phyloP scores from a whole-genome alignment of 768 basidiomycete genomes.

The Cystofilobasidium capitatum region DNA sequence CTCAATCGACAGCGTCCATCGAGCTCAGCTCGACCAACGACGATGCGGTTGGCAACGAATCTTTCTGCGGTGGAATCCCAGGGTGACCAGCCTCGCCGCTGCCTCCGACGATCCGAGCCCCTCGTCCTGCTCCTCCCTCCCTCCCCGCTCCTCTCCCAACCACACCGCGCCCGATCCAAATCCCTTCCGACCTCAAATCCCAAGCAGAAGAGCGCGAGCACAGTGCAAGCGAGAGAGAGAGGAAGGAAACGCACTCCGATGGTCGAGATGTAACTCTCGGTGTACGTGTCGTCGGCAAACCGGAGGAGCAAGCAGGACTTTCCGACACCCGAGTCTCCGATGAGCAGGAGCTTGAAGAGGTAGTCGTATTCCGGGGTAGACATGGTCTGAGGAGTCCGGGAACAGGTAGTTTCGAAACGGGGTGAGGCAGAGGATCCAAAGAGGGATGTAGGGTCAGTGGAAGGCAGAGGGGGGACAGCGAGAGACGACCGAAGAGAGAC shows the following conservation, averaged over 20 bases:
- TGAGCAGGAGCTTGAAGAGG: slow-evolving; percentile 90
- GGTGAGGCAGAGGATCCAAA: background rate
- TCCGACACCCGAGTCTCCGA: slow-evolving; percentile 58
- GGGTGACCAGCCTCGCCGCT: background rate
- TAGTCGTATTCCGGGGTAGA: slow-evolving; percentile 92
- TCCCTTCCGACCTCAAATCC: background rate
- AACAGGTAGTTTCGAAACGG: background rate
- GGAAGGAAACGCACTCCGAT: slow-evolving; percentile 22
- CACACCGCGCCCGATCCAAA: background rate
- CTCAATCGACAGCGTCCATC: background rate
- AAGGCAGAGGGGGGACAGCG: too few species aligned
- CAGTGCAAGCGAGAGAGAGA: too few species aligned
- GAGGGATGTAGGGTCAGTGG: background rate
- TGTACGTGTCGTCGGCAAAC: slow-evolving; percentile 28
- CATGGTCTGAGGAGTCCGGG: slow-evolving; percentile 43
- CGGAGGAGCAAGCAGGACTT: slow-evolving; percentile 27
- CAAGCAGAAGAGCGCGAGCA: background rate
- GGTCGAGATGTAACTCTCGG: slow-evolving; percentile 27
- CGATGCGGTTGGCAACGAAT: background rate
- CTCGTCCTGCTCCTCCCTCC: background rate
- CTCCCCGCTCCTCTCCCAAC: background rate
- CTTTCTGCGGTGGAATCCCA: too few species aligned
- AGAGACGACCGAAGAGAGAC: too few species aligned
- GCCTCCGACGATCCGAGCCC: background rate
- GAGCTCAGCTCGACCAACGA: background rate